These are phyloP conservation scores for Xylaria sp. DNA, from an alignment of 495 filamentous ascomycete genomes.

Conservation along the genomic window DNA sequence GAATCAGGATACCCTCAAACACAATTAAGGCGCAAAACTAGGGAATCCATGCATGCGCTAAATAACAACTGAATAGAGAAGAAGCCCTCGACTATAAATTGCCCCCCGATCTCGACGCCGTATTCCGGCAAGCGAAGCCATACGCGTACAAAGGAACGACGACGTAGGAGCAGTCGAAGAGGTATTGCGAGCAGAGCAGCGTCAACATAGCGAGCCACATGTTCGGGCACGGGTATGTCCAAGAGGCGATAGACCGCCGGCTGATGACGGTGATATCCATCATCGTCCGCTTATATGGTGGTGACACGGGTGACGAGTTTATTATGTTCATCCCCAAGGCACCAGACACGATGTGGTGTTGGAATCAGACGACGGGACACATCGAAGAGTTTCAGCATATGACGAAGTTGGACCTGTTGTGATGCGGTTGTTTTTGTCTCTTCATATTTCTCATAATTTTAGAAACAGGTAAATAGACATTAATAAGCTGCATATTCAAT, in stretches of 20 bases:
- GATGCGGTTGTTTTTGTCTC: background rate
- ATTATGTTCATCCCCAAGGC: conserved; percentile 31
- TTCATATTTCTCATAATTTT: background rate
- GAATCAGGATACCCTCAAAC: background rate
- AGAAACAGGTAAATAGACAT: background rate
- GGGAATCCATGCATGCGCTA: background rate
- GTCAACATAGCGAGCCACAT: background rate
- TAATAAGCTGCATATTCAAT: background rate
- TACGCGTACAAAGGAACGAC: conserved; percentile 17
- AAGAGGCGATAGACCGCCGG: conserved; percentile 21
- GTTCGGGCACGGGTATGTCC: conserved; percentile 13
- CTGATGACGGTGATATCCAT: conserved; percentile 27
- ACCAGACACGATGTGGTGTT: conserved; percentile 35
- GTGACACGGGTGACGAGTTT: conserved; percentile 1
- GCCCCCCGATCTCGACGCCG: conserved; percentile 22
- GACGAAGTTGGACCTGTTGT: conserved; percentile 28
- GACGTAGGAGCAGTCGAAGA: conserved; percentile 17
- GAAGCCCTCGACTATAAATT: conserved; percentile 23
- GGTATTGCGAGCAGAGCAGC: conserved; percentile 8
- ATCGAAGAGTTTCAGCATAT: conserved; percentile 24
- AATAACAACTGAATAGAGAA: background rate
- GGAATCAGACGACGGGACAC: conserved; percentile 36
- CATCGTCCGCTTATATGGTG: conserved; percentile 7
- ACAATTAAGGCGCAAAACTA: background rate
- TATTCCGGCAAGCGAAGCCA: conserved; percentile 23